These are phyloP conservation scores for Earliella scabrosa DNA, from an alignment of 1,284 basidiomycete species.

Conservation along the genomic window DNA sequence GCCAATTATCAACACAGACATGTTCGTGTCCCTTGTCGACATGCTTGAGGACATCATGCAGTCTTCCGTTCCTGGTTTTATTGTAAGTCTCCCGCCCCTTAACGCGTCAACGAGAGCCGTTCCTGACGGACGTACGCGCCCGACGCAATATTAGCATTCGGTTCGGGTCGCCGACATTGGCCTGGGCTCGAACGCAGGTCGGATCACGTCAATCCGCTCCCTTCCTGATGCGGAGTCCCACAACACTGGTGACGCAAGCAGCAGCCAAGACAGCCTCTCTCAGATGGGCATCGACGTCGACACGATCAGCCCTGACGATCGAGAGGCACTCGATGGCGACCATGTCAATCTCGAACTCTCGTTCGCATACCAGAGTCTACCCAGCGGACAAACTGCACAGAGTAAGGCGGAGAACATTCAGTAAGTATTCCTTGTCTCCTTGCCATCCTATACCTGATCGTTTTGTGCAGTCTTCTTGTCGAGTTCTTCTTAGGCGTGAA, in stretches of 20 bases:
- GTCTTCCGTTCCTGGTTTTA: constrained; percentile 40
- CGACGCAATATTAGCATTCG: constrained; percentile 31
- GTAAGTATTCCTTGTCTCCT: constrained; percentile 28
- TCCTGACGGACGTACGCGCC: neutral
- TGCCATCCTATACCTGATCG: neutral
- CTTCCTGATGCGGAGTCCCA: constrained; percentile 33
- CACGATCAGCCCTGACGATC: constrained; percentile 26
- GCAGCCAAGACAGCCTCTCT: constrained; percentile 16
- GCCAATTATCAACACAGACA: constrained; percentile 44
- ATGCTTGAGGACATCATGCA: constrained; percentile 49
- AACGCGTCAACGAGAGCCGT: too few relatives aligned
- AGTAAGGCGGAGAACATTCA: constrained; percentile 64
- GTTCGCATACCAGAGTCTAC: constrained; percentile 73
- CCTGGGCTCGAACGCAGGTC: constrained; percentile 39
- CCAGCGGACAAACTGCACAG: constrained; percentile 45
- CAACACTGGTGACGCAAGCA: constrained; percentile 4
- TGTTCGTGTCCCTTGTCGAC: constrained; percentile 41
- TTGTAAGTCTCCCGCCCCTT: constrained; percentile 34
- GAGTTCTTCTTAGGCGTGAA: constrained; percentile 69
- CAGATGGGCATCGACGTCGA: constrained; percentile 24
- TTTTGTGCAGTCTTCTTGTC: constrained; percentile 53
- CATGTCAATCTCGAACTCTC: constrained; percentile 74
- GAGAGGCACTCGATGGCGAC: constrained; percentile 33
- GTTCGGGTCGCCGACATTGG: constrained; percentile 42
- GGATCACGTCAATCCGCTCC: constrained; percentile 42